Percentiles rank a stretch among this genome's conserved stretches.
Conservation (phyloP, 257 asterid genomes). For the Solanum raphanifolium region DNA sequence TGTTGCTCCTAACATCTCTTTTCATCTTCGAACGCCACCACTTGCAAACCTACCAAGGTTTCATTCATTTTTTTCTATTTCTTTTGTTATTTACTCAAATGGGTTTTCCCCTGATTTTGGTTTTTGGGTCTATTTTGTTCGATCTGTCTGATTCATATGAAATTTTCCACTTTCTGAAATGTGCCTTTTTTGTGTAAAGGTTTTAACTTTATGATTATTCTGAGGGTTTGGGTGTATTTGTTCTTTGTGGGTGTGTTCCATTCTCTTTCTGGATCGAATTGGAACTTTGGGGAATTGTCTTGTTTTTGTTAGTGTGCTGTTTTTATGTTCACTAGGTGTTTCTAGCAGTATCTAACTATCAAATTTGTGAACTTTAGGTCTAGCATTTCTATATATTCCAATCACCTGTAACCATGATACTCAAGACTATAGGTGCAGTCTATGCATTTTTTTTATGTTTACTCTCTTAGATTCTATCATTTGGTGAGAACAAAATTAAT, state of each 20-base stretch:
- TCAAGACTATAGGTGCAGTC: background rate
- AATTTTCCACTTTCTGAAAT: background rate
- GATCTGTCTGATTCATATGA: background rate
- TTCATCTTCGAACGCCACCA: conserved; percentile 35
- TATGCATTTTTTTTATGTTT: background rate
- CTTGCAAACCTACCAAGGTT: conserved; percentile 40
- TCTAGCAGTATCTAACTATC: background rate
- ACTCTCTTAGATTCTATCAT: background rate
- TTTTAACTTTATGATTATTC: background rate
- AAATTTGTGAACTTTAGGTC: background rate
- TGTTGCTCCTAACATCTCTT: conserved; percentile 40
- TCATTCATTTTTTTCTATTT: background rate
- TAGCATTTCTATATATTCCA: background rate
- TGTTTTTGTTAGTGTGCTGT: background rate
- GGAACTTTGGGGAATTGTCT: background rate
- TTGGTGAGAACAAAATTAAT: background rate
- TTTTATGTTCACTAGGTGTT: background rate
- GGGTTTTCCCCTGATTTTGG: background rate
- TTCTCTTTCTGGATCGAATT: background rate
- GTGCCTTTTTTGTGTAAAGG: background rate
- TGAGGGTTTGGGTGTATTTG: background rate
- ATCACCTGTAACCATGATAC: background rate
- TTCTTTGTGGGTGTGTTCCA: background rate
- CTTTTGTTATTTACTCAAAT: background rate
- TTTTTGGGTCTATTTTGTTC: background rate